Conservation (phyloP, 495 filamentous ascomycete species). For the Chaetomium cochliodes region DNA sequence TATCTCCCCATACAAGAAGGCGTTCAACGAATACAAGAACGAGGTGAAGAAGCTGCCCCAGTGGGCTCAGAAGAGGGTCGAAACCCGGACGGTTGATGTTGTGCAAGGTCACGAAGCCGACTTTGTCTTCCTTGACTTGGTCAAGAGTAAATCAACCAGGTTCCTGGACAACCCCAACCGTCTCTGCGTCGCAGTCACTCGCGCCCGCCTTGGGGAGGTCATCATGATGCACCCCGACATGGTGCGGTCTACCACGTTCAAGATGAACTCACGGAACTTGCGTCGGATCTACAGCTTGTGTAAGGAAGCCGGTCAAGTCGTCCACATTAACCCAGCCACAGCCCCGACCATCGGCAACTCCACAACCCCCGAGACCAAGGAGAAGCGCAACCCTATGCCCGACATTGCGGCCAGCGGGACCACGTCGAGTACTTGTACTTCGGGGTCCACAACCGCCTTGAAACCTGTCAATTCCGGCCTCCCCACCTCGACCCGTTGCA, state of each 20-base stretch:
- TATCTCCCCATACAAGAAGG: constrained; percentile 28
- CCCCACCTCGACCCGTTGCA: too few relatives aligned
- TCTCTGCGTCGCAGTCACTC: constrained; percentile 28
- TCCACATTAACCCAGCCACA: background rate
- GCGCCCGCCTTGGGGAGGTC: constrained; percentile 28
- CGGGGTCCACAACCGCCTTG: too few relatives aligned
- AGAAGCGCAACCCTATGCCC: too few relatives aligned
- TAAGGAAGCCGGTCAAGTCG: background rate
- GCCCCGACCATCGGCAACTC: too few relatives aligned
- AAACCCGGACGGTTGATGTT: constrained; percentile 29
- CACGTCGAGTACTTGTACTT: too few relatives aligned
- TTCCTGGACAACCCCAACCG: constrained; percentile 28
- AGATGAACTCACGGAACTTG: background rate
- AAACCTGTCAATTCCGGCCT: too few relatives aligned
- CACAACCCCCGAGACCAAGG: too few relatives aligned
- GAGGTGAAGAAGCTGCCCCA: constrained; percentile 13
- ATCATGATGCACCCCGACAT: constrained; percentile 27
- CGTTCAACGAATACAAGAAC: constrained; percentile 17
- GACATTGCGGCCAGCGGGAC: too few relatives aligned
- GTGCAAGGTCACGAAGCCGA: constrained; percentile 34
- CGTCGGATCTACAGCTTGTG: constrained; percentile 7
- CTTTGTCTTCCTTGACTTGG: constrained; percentile 33
- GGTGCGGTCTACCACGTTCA: constrained; percentile 6
- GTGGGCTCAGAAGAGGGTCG: constrained; percentile 23
- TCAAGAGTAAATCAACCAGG: constrained; percentile 6